Evolutionary conservation across 306 rosid genomes (phyloP), one percentile per base, ranked within the genome.

Genomic region (Castanospermum australe): DNA sequence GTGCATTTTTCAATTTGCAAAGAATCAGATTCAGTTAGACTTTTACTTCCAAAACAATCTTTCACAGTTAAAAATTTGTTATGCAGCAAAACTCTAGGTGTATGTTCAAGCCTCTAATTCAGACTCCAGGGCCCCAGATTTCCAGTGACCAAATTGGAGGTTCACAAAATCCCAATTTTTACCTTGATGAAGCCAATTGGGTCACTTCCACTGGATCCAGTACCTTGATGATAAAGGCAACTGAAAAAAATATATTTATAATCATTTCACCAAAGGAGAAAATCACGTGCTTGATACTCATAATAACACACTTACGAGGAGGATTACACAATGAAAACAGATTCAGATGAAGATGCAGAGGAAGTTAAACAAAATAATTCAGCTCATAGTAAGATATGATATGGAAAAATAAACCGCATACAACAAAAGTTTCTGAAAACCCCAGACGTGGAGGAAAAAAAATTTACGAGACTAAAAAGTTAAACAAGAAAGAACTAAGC

Each of bases 401-500:
- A 47, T 8, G 18, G 41, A 68, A 15, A 70, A 77, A 2, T 15
- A 18, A 74, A 73, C 36, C 50, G 47, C 36, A 2, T 2, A 66
- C 21, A 13, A 24, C 57, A 30, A 24, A 39, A 36, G 72, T 45
- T 74, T 60, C 25, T 21, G 30, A 30, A 70, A 73, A 66, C n/a
- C 38, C 24, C 25, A 62, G 68, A 35, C 33, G 30, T 20, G 39
- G 35, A 42, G n/a, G 8, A 62, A 25, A n/a, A 18, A 5, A 28
- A 41, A 62, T 28, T 18, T 30, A 48, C n/a, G n/a, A 28, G 32
- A 22, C 4, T 13, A 21, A 39, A 73, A 74, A 6, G 2, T 7
- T 5, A 85, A 88, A 82, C 75, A 35, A 71, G 71, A 81, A 89
- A 88, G 42, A 54, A 42, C 28, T 33, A 78, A 30, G 14, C 65